Evolutionary conservation across 2,329 filamentous ascomycete genomes (phyloP).

Genomic region (Penicillium frequentans): DNA sequence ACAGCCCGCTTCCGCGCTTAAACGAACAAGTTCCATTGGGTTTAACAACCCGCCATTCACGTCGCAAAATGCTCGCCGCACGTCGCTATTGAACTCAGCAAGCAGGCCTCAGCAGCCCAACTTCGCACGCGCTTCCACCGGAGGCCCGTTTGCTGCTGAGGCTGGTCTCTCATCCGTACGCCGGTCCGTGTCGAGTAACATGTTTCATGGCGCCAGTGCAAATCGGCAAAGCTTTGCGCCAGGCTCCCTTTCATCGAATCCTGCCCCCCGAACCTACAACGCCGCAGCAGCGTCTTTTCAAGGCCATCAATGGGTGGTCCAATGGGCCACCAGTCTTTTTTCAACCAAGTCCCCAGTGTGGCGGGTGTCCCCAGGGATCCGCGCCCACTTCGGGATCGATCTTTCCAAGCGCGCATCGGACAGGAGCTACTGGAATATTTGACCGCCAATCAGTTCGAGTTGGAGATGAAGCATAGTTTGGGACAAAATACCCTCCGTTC

Average conservation of each 20-base stretch:
- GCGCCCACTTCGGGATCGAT: slow-evolving; percentile 76
- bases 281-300: slow-evolving; percentile 80
- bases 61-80: slow-evolving; percentile 73
- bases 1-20: slow-evolving; percentile 89
- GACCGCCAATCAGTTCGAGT: slow-evolving; percentile 90
- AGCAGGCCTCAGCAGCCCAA: slow-evolving; percentile 80
- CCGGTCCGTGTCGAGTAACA: slow-evolving; percentile 72
- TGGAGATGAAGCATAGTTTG: slow-evolving; percentile 95
- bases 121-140: slow-evolving; percentile 75
- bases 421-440: slow-evolving; percentile 91
- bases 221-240: slow-evolving; percentile 74
- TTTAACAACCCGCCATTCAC: slow-evolving; percentile 64
- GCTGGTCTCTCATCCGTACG: slow-evolving; percentile 80
- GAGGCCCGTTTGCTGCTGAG: slow-evolving; percentile 75
- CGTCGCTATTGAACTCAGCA: slow-evolving; percentile 85
- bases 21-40: slow-evolving; percentile 80
- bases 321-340: slow-evolving; percentile 87
- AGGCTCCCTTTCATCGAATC: slow-evolving; percentile 52
- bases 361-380: slow-evolving; percentile 85
- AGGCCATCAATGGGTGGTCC: slow-evolving; percentile 68
- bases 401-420: slow-evolving; percentile 77
- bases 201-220: slow-evolving; percentile 57
- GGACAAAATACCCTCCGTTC: slow-evolving; percentile 88
- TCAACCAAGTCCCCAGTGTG: slow-evolving; percentile 78
- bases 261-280: slow-evolving; percentile 57